A percentile compares a stretch with the other conserved stretches of the same genome.
phyloP scores from a whole-genome alignment of 2,329 filamentous ascomycete species.

The Hymenoscyphus fraxineus region DNA sequence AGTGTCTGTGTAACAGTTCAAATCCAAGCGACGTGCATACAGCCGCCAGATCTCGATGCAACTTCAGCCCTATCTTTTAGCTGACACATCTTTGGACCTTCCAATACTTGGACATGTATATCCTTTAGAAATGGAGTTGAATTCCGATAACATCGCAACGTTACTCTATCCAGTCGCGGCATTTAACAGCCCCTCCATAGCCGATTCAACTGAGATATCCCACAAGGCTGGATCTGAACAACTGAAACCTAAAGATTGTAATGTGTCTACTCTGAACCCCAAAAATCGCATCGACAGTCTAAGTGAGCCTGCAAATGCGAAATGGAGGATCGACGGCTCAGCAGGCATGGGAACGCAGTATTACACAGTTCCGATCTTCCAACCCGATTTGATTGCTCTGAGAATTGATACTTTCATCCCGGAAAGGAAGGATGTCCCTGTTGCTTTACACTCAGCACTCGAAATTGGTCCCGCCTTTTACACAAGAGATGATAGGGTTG shows the following conservation, averaged over 20 bases:
- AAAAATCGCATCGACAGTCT: constrained; percentile 59
- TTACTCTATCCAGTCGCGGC: too few relatives aligned
- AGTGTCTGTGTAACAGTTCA: too few relatives aligned
- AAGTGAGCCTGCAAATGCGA: constrained; percentile 39
- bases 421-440: background rate
- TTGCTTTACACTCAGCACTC: background rate
- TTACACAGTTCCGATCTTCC: background rate
- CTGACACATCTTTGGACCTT: too few relatives aligned
- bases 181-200: too few relatives aligned
- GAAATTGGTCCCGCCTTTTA: background rate
- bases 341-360: constrained; percentile 44
- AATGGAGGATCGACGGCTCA: constrained; percentile 59
- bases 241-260: constrained; percentile 37
- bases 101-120: too few relatives aligned
- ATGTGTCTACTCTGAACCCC: constrained; percentile 51
- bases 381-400: background rate
- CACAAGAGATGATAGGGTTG: background rate
- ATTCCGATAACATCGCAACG: too few relatives aligned
- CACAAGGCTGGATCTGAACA: too few relatives aligned
- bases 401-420: background rate
- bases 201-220: too few relatives aligned
- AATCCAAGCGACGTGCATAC: too few relatives aligned
- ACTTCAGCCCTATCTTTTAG: too few relatives aligned
- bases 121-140: too few relatives aligned
- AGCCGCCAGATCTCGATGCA: too few relatives aligned